These are phyloP conservation scores for Corynascus novoguineensis DNA, from an alignment of 495 filamentous ascomycete species.

Conservation along the genomic window DNA sequence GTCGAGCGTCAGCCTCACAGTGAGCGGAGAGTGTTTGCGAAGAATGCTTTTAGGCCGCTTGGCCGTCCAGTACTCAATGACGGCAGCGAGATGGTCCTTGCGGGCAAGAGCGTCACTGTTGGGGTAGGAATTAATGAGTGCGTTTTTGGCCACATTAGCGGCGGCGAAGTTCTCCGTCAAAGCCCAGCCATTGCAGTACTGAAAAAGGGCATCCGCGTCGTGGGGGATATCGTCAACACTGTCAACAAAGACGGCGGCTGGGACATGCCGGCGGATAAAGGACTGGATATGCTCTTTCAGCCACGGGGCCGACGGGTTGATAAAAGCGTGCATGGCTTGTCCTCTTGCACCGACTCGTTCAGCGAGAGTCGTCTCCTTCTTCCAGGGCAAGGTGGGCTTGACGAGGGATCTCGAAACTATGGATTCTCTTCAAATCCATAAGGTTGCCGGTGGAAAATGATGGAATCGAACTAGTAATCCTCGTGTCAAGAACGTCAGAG, in stretches of 20 bases:
- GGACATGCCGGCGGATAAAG: slow-evolving; percentile 21
- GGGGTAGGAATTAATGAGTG: slow-evolving; percentile 26
- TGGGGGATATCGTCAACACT: slow-evolving; percentile 17
- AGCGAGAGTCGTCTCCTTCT: slow-evolving; percentile 10
- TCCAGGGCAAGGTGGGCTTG: slow-evolving; percentile 16
- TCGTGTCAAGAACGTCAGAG: background rate
- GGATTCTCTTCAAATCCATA: slow-evolving; percentile 2
- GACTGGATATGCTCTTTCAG: slow-evolving; percentile 20
- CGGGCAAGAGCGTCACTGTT: slow-evolving; percentile 25
- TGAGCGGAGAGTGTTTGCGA: slow-evolving; percentile 50
- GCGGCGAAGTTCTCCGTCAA: slow-evolving; percentile 20
- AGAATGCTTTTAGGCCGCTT: slow-evolving; percentile 61
- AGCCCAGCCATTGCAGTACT: slow-evolving; percentile 23
- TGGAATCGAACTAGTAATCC: background rate
- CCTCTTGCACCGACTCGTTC: background rate
- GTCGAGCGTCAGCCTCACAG: slow-evolving; percentile 69
- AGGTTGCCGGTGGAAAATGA: background rate
- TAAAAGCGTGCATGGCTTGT: slow-evolving; percentile 18
- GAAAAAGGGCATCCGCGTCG: slow-evolving; percentile 11
- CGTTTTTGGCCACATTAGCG: slow-evolving; percentile 13
- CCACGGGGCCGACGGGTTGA: slow-evolving; percentile 16
- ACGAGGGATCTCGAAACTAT: slow-evolving; percentile 13
- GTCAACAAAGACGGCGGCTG: slow-evolving; percentile 16
- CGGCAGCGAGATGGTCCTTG: slow-evolving; percentile 21
- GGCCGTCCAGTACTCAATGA: slow-evolving; percentile 29